Evolutionary conservation across 1,139 yeast genomes (phyloP).

Genomic region (Yamadazyma dendronema): DNA sequence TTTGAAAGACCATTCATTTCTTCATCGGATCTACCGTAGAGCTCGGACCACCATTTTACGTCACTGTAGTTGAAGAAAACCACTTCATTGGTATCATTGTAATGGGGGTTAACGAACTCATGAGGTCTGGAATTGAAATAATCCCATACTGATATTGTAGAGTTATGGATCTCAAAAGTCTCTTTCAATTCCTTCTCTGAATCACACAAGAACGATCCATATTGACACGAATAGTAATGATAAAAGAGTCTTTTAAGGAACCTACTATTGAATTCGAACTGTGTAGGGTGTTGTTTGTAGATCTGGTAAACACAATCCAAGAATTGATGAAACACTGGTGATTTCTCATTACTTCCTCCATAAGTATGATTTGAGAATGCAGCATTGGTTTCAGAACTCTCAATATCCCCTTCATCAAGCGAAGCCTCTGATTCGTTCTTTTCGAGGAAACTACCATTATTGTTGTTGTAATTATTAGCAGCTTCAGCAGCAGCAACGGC

Average conservation of each 20-base stretch:
- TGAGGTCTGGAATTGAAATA: constrained; percentile 73
- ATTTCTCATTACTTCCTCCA: constrained; percentile 48
- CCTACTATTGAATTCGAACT: constrained; percentile 86
- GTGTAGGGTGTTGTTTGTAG: constrained; percentile 62
- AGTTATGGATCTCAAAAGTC: constrained; percentile 32
- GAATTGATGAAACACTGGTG: constrained; percentile 94
- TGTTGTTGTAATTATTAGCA: constrained; percentile 4
- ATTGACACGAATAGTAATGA: constrained; percentile 91
- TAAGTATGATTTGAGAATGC: constrained; percentile 25
- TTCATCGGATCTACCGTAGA: constrained; percentile 72
- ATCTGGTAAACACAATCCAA: constrained; percentile 86
- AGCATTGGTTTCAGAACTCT: constrained; percentile 13
- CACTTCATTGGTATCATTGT: constrained; percentile 37
- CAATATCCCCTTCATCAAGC: constrained; percentile 11
- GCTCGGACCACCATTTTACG: constrained; percentile 84
- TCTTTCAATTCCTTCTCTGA: constrained; percentile 58
- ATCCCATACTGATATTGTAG: constrained; percentile 89
- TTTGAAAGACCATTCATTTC: constrained; percentile 72
- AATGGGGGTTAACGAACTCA: constrained; percentile 66
- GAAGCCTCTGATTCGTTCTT: constrained; percentile 3
- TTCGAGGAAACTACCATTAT: constrained; percentile 5
- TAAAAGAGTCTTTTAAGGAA: constrained; percentile 80
- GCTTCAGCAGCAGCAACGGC: constrained; percentile 27
- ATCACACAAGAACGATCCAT: constrained; percentile 84
- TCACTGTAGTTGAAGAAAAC: constrained; percentile 66